These are phyloP conservation scores for Ogataea hybrid DNA, from an alignment of 1,139 yeast genomes.

Conservation along the genomic window DNA sequence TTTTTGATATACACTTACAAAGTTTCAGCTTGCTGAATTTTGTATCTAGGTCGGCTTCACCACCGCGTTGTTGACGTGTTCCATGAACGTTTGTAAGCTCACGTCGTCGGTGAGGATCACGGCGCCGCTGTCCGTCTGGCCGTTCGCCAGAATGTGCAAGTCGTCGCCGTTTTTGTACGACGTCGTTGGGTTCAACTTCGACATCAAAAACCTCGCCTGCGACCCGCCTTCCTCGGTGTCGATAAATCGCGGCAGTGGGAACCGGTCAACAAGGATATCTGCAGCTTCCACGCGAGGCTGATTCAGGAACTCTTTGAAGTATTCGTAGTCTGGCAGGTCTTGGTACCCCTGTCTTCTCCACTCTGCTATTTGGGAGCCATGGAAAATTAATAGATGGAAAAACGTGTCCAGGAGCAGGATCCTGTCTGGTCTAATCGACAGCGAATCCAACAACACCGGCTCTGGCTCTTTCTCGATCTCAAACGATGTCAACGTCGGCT, in stretches of 20 bases:
- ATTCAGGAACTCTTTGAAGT: conserved; percentile 58
- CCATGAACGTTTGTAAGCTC: conserved; percentile 67
- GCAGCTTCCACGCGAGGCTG: conserved; percentile 70
- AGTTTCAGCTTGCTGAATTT: conserved; percentile 9
- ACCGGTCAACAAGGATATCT: conserved; percentile 62
- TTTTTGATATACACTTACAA: conserved; percentile 62
- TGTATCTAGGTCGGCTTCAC: conserved; percentile 24
- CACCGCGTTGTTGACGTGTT: conserved; percentile 43
- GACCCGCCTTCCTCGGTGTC: conserved; percentile 78
- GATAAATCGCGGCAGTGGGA: conserved; percentile 71
- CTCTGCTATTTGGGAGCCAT: conserved; percentile 65
- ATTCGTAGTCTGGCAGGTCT: conserved; percentile 60
- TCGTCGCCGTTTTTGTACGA: conserved; percentile 46
- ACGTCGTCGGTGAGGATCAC: conserved; percentile 68
- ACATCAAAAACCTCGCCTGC: conserved; percentile 73
- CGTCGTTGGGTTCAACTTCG: conserved; percentile 72
- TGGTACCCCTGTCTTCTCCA: conserved; percentile 73
- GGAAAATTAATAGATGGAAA: conserved; percentile 69
- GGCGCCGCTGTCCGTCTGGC: conserved; percentile 30
- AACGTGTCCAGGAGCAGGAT: conserved; percentile 69
- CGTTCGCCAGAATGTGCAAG: conserved; percentile 24
- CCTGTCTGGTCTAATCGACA: conserved; percentile 59
- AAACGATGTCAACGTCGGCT: conserved; percentile 67
- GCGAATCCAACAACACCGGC: conserved; percentile 69
- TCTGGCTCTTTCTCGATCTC: conserved; percentile 58